Conservation (phyloP, 2,329 filamentous ascomycete species). For the Pyricularia sp. region DNA sequence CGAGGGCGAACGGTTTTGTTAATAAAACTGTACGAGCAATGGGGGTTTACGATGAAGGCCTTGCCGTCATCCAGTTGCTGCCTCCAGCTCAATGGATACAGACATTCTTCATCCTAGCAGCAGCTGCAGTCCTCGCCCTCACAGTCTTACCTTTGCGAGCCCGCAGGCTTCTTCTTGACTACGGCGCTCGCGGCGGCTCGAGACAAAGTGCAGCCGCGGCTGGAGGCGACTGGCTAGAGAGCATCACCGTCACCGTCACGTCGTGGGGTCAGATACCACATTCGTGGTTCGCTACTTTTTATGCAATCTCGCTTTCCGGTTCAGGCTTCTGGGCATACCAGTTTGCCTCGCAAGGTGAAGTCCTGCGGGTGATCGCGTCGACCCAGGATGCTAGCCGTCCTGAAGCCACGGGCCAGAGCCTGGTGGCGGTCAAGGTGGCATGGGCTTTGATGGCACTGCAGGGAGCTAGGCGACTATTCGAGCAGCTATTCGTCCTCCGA, state of each 20-base stretch:
- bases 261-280: slow-evolving; percentile 19
- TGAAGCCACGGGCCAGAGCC: slow-evolving; percentile 32
- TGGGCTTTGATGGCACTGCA: slow-evolving; percentile 72
- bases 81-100: slow-evolving; percentile 29
- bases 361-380: slow-evolving; percentile 37
- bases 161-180: slow-evolving; percentile 36
- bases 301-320: slow-evolving; percentile 58
- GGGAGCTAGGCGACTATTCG: slow-evolving; percentile 64
- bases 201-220: slow-evolving; percentile 2
- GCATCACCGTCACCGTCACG: slow-evolving; percentile 23
- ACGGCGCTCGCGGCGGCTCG: slow-evolving; percentile 33
- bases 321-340: slow-evolving; percentile 69
- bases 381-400: slow-evolving; percentile 22
- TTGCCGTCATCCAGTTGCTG: neutral
- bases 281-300: slow-evolving; percentile 67
- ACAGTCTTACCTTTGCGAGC: slow-evolving; percentile 33
- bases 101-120: slow-evolving; percentile 34
- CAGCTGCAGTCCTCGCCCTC: slow-evolving; percentile 29
- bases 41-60: neutral
- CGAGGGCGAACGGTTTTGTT: neutral
- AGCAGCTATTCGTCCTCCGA: slow-evolving; percentile 57
- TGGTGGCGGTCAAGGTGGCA: slow-evolving; percentile 52
- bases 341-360: slow-evolving; percentile 41
- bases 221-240: slow-evolving; percentile 12
- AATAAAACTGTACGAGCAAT: neutral